phyloP scores from a whole-genome alignment of 208 protist species.

The Leishmania braziliensis region DNA sequence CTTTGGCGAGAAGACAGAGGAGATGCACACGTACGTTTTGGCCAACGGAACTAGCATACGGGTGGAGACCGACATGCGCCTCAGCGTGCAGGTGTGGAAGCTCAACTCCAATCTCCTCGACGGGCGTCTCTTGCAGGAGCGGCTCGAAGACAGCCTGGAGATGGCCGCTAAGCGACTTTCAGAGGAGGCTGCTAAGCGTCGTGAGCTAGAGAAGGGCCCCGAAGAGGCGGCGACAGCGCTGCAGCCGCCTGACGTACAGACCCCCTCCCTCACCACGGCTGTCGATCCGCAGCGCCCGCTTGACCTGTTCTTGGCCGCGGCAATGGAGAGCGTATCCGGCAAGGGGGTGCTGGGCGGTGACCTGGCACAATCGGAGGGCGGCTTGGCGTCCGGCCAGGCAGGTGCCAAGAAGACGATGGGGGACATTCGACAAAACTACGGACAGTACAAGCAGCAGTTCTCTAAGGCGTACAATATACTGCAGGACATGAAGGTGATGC shows the following conservation, averaged over 20 bases:
- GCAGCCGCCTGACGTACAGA: constrained; percentile 20
- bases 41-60: constrained; percentile 28
- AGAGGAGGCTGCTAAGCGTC: constrained; percentile 30
- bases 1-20: constrained; percentile 66
- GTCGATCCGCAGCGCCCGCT: constrained; percentile 25
- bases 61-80: constrained; percentile 75
- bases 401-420: constrained; percentile 31
- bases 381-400: background rate
- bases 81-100: constrained; percentile 85
- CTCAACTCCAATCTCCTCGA: constrained; percentile 74
- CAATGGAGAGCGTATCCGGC: constrained; percentile 15
- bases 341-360: constrained; percentile 41
- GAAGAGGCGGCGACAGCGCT: constrained; percentile 28
- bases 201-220: constrained; percentile 15
- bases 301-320: constrained; percentile 20
- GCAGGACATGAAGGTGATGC: constrained; percentile 77
- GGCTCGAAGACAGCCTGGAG: constrained; percentile 60
- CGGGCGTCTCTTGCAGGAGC: constrained; percentile 65
- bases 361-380: constrained; percentile 19
- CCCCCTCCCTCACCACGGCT: constrained; percentile 2
- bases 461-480: constrained; percentile 74
- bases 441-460: constrained; percentile 77
- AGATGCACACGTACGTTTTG: constrained; percentile 52
- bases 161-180: constrained; percentile 30
- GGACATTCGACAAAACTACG: constrained; percentile 58